phyloP scores from a whole-genome alignment of 108 stramenopile genomes.

The Nitzschia sp. region DNA sequence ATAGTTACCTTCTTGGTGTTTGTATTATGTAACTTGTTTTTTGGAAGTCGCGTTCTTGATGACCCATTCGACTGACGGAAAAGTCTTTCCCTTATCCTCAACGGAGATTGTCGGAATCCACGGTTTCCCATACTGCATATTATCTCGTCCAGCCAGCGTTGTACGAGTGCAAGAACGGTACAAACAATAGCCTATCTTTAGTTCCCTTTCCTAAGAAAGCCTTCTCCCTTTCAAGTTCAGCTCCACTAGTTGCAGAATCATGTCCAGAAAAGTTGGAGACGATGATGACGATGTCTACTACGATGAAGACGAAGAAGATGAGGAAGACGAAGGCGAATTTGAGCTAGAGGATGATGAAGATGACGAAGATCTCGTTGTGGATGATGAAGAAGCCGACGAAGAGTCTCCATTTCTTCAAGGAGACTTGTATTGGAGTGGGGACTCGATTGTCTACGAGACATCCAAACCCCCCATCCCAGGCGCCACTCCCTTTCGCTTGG shows the following conservation, averaged over 20 bases:
- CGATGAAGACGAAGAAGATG: constrained; percentile 31
- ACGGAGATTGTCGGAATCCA: too few species aligned
- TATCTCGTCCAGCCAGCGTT: too few species aligned
- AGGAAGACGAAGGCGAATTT: constrained; percentile 23
- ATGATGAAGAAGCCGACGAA: constrained; percentile 13
- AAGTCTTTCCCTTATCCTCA: too few species aligned
- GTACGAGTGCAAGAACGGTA: too few species aligned
- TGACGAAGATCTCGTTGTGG: constrained; percentile 11
- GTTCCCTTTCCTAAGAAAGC: too few species aligned
- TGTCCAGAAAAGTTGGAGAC: constrained; percentile 10
- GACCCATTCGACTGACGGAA: too few species aligned
- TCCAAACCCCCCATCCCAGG: not conserved
- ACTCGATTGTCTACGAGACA: constrained; percentile 8
- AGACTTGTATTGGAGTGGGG: constrained; percentile 16
- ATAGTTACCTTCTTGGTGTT: too few species aligned
- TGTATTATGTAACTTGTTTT: too few species aligned
- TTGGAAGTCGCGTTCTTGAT: too few species aligned
- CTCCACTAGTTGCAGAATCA: not conserved
- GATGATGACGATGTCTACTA: constrained; percentile 28
- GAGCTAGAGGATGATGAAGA: constrained; percentile 18
- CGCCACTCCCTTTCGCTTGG: not conserved
- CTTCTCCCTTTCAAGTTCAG: too few species aligned
- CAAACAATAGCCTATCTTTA: too few species aligned
- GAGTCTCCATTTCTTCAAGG: constrained; percentile 25
- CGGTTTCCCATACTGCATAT: too few species aligned